Base-by-base conservation (phyloP, 768 basidiomycete species). In the Trametes gibbosa region DNA sequence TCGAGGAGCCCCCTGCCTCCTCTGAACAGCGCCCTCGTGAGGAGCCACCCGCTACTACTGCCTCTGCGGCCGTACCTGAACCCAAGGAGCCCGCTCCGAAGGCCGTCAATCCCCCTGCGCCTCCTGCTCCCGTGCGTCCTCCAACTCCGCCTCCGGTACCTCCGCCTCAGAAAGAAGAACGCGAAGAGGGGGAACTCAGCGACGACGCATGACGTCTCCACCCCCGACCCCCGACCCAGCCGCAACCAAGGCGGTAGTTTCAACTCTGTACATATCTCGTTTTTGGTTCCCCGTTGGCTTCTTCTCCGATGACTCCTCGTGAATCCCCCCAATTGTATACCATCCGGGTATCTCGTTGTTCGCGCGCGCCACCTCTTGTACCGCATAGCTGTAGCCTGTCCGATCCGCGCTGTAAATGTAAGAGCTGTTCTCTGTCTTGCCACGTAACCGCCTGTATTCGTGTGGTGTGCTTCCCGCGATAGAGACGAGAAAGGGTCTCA, bases 111-210 rank as follows among this genome's bases (percentile, higher is more conserved):
- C 49, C 35, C 1, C 24, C 59, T 19, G 24, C 53, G 8, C 41
- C 50, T 13, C 53, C 59, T 14, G n/a, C 50, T 2, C 53, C 50
- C 17, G 19, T 34, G n/a, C 37, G 29, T 13, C 49, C 50, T 1
- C 41, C 42, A 21, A 25, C 54, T 24, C 21, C 53, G 2, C 50
- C 55, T 1, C 19, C 51, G 29, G 34, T 54, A 13, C 9, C 29
- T 1, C 49, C 60, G n/a, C 49, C 60, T 9, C 53, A 56, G 56
- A 58, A 58, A 40, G 65, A 66, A 49, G 65, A 66, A 46, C 63
- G 62, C 13, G 65, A 66, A 32, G 65, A 66, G 47, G 65, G 65
- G n/a, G 65, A 66, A 49, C 63, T 66, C 21, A 65, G 65, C 56
- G 65, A 64, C 35, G 63, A 64, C 21, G 19, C 21, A 43, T 39